These are phyloP conservation scores for Coemansia sp. DNA, from an alignment of 192 early-diverging fungal genomes.

Conservation along the genomic window DNA sequence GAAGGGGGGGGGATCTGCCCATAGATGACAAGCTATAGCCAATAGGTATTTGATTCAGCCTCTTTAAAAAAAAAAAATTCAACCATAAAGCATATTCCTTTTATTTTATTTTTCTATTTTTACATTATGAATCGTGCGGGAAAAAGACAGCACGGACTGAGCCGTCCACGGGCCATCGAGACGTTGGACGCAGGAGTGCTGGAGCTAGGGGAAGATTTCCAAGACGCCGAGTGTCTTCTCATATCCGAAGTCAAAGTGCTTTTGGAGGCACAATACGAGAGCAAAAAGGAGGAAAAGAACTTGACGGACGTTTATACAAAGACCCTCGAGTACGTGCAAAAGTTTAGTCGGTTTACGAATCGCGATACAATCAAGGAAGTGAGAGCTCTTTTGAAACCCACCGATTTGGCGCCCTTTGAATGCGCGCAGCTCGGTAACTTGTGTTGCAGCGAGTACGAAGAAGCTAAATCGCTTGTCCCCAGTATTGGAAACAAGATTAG, in stretches of 20 bases:
- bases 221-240: conserved; percentile 70
- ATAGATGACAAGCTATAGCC: too few species aligned
- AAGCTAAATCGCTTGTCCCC: conserved; percentile 89
- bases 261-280: conserved; percentile 66
- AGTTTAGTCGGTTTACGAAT: conserved; percentile 86
- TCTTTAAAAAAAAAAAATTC: too few species aligned
- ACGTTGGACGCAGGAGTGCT: conserved; percentile 43
- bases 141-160: conserved; percentile 5
- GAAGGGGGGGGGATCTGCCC: too few species aligned
- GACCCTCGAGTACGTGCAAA: conserved; percentile 82
- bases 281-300: conserved; percentile 58
- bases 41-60: too few species aligned
- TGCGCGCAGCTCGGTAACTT: conserved; percentile 90
- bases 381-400: conserved; percentile 44
- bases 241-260: conserved; percentile 76
- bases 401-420: conserved; percentile 79
- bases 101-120: background rate
- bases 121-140: background rate
- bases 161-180: conserved; percentile 31
- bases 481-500: conserved; percentile 79
- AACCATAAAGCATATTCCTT: background rate
- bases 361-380: conserved; percentile 86
- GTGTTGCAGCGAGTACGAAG: conserved; percentile 89
- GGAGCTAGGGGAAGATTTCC: conserved; percentile 63
- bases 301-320: conserved; percentile 71